These are phyloP conservation scores for Suhomyces sp. DNA, from an alignment of 805 yeast genomes.

Conservation along the genomic window DNA sequence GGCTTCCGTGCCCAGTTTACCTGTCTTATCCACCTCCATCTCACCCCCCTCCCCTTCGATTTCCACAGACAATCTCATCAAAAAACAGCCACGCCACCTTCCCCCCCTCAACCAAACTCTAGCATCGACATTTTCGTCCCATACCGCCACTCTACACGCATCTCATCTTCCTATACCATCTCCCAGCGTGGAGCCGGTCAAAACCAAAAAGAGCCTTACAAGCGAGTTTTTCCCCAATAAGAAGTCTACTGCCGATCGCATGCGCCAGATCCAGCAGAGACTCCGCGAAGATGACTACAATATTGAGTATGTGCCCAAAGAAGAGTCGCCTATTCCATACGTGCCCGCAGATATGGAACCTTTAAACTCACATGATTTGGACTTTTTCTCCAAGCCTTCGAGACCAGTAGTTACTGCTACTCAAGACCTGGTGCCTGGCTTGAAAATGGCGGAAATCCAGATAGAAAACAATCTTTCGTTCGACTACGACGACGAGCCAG, in stretches of 20 bases:
- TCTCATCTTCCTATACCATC: background rate
- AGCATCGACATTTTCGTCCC: background rate
- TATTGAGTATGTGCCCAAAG: conserved; percentile 48
- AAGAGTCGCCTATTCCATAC: conserved; percentile 36
- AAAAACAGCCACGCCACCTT: background rate
- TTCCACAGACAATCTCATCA: background rate
- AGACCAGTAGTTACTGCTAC: background rate
- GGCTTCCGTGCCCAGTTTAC: background rate
- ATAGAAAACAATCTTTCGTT: conserved; percentile 5
- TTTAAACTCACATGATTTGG: conserved; percentile 24
- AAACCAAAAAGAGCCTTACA: background rate
- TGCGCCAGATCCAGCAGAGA: conserved; percentile 8
- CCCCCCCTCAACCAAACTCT: background rate
- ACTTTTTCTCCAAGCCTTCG: conserved; percentile 20
- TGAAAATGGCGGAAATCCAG: conserved; percentile 11
- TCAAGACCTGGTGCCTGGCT: conserved; percentile 12
- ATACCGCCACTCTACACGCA: background rate
- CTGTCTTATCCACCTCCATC: background rate
- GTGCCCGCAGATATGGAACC: conserved; percentile 46
- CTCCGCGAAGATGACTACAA: conserved; percentile 34
- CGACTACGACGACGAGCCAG: conserved; percentile 11
- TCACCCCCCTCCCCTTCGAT: background rate
- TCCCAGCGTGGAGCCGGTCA: background rate
- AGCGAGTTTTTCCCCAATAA: background rate
- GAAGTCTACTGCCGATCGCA: background rate